Evolutionary conservation across 768 basidiomycete genomes (phyloP), one percentile per base, ranked within the genome.

Genomic region (Boletus bicolor): DNA sequence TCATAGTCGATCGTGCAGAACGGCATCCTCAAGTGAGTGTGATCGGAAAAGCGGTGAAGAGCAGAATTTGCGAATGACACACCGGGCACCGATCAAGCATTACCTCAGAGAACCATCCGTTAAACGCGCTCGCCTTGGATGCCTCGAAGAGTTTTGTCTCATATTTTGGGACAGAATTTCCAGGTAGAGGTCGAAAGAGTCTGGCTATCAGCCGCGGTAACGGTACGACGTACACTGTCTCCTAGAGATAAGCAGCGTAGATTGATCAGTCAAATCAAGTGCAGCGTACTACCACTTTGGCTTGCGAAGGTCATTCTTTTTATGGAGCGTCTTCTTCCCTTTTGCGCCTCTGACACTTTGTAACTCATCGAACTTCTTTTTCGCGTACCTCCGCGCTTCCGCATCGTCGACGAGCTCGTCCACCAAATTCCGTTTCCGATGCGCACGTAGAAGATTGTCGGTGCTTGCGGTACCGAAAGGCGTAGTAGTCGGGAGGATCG

Each of bases 381-480:
- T 94, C n/a, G 93, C 88, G 67, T 94, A 94, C 57, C 86, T 79
- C 68, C 83, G 84, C 28, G 90, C 82, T 72, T 93, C 89, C 3
- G 90, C 86, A 73, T 95, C 93, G 63, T 90, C 90, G 49, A 95
- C 83, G 36, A 96, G 77, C 64, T 95, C 93, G 58, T 94, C 92
- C 24, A 97, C 89, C 44, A 94, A 73, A 5, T 87, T 91, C 57
- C 91, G 79, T 72, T 94, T 93, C 56, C 92, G 76, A 57, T 82
- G 76, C 6, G 84, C 78, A 34, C 82, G 78, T 30, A 84, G 77
- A 52, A 93, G 82, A 66, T 91, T 93, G 57, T 91, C 88, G 11
- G 77, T 72, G 56, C 82, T 84, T 3, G 83, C 76, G 21, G 79
- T 82, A 7, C 86, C 87, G 67, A 93, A 93, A 1, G 91, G 89